Conservation (phyloP, 2,329 filamentous ascomycete genomes). For the Fusarium pilosicola region DNA sequence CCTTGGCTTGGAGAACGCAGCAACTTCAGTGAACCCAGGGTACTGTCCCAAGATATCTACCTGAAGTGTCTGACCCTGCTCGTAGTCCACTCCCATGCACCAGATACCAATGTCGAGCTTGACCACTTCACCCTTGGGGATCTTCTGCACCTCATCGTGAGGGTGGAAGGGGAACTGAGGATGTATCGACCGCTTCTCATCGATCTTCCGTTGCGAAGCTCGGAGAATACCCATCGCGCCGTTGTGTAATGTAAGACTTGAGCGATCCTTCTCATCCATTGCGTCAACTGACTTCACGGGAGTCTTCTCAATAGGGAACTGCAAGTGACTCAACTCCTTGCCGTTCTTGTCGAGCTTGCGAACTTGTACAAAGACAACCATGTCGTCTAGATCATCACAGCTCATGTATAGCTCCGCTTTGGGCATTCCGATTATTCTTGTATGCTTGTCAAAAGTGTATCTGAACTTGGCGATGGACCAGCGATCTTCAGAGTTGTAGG, state of each 20-base stretch:
- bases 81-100: slow-evolving; percentile 20
- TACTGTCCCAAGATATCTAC: slow-evolving; percentile 18
- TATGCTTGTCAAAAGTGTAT: slow-evolving; percentile 19
- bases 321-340: slow-evolving; percentile 15
- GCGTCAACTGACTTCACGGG: neutral
- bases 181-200: neutral
- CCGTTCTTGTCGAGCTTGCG: slow-evolving; percentile 13
- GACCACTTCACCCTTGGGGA: slow-evolving; percentile 16
- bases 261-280: slow-evolving; percentile 9
- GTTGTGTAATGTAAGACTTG: slow-evolving; percentile 15
- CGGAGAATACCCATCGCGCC: slow-evolving; percentile 12
- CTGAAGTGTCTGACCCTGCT: neutral
- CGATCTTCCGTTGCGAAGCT: slow-evolving; percentile 15
- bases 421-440: slow-evolving; percentile 20
- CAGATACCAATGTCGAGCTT: slow-evolving; percentile 22
- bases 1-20: slow-evolving; percentile 16
- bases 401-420: slow-evolving; percentile 33
- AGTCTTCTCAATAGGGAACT: slow-evolving; percentile 17
- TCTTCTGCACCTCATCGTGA: slow-evolving; percentile 9
- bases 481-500: slow-evolving; percentile 26
- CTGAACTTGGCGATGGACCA: slow-evolving; percentile 30
- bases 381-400: slow-evolving; percentile 20
- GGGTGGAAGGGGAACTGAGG: slow-evolving; percentile 17
- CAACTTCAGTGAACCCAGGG: slow-evolving; percentile 4
- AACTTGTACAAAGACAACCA: slow-evolving; percentile 15